Conservation (phyloP, 352 stramenopile genomes). For the Phytophthora melonis region DNA sequence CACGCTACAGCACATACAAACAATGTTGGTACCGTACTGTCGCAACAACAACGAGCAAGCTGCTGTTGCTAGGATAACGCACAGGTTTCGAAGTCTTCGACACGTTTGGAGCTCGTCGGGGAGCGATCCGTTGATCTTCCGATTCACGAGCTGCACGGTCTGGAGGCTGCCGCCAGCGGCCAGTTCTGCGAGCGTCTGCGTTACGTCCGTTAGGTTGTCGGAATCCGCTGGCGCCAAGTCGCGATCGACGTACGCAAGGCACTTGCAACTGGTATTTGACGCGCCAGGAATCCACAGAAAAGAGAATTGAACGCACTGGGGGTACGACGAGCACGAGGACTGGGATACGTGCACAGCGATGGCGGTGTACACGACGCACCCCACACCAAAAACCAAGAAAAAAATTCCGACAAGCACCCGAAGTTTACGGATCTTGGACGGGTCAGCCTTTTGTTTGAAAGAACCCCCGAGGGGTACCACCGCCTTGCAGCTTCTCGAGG, state of each 20-base stretch:
- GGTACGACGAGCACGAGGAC: slow-evolving; percentile 26
- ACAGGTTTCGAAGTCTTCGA: slow-evolving; percentile 38
- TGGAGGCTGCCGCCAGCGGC: slow-evolving; percentile 32
- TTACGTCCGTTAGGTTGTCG: slow-evolving; percentile 27
- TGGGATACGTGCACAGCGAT: slow-evolving; percentile 19
- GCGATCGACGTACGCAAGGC: slow-evolving; percentile 40
- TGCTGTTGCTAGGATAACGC: background rate
- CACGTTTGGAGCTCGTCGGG: slow-evolving; percentile 29
- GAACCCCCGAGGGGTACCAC: slow-evolving; percentile 6
- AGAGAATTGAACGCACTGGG: slow-evolving; percentile 20
- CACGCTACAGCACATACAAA: slow-evolving; percentile 21
- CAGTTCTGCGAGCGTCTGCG: slow-evolving; percentile 23
- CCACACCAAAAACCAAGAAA: slow-evolving; percentile 38
- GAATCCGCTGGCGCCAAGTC: slow-evolving; percentile 32
- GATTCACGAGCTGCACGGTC: slow-evolving; percentile 40
- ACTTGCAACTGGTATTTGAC: slow-evolving; percentile 18
- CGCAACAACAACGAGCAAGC: too few relatives aligned
- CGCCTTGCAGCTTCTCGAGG: slow-evolving; percentile 6
- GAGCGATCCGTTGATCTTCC: slow-evolving; percentile 35
- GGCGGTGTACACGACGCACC: slow-evolving; percentile 27
- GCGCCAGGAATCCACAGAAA: slow-evolving; percentile 15
- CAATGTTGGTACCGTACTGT: background rate
- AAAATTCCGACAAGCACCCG: slow-evolving; percentile 25
- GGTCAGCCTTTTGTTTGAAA: background rate
- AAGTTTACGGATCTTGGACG: background rate